Evolutionary conservation across 2,329 filamentous ascomycete species (phyloP).

Genomic region (Rutstroemia sp.): DNA sequence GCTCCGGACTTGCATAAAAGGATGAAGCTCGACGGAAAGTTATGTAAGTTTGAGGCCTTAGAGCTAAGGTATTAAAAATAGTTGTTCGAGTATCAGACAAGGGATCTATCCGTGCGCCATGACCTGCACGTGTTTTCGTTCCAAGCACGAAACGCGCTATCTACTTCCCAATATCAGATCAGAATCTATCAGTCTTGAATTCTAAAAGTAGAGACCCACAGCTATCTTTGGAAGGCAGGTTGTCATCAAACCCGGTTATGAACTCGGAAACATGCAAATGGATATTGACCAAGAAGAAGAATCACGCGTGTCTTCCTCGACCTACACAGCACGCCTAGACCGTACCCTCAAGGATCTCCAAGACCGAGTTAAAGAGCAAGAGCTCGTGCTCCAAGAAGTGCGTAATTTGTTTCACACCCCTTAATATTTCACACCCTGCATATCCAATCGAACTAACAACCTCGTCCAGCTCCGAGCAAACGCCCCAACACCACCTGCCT

Average conservation of each 20-base stretch:
- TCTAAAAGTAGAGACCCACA: neutral
- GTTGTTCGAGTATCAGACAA: too few species aligned
- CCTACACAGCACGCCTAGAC: conserved; percentile 51
- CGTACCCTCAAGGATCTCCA: conserved; percentile 62
- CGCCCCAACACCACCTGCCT: conserved; percentile 16
- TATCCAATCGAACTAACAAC: neutral
- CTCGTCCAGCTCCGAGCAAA: conserved; percentile 24
- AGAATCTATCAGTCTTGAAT: neutral
- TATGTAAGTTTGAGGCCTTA: neutral
- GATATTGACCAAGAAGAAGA: conserved; percentile 11
- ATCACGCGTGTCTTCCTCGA: conserved; percentile 29
- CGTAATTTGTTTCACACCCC: neutral
- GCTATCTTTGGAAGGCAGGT: neutral
- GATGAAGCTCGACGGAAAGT: neutral
- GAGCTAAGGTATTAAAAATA: neutral
- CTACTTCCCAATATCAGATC: neutral
- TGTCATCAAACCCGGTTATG: too few species aligned
- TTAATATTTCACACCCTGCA: neutral
- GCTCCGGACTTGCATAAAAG: neutral
- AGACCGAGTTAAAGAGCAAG: conserved; percentile 45
- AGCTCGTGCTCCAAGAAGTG: conserved; percentile 42
- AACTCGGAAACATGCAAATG: too few species aligned
- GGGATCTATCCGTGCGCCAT: neutral
- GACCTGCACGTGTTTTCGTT: neutral
- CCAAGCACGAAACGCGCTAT: neutral